phyloP scores from a whole-genome alignment of 805 yeast genomes.

The Sugiyamaella valdiviana region DNA sequence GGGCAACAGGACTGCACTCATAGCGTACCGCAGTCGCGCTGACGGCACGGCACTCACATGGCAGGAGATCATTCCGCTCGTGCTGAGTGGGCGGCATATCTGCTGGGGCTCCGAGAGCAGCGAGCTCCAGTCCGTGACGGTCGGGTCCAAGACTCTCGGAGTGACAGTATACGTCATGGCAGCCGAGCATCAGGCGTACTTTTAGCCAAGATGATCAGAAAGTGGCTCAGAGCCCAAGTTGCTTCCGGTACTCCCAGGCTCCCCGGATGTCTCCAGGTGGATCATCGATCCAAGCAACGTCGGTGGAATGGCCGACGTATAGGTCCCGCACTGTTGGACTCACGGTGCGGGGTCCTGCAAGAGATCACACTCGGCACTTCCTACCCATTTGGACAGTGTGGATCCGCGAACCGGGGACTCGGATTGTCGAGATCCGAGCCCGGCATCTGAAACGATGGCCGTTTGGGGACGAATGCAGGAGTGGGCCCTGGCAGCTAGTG shows the following conservation, averaged over 20 bases:
- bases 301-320: too few relatives aligned
- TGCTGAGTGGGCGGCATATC: constrained; percentile 4
- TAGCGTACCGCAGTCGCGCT: constrained; percentile 2
- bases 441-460: too few relatives aligned
- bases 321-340: too few relatives aligned
- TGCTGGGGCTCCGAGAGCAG: constrained; percentile 4
- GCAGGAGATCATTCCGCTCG: constrained; percentile 5
- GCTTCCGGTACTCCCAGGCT: not conserved
- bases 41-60: not conserved
- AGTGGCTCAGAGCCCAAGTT: not conserved
- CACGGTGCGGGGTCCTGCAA: too few relatives aligned
- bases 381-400: too few relatives aligned
- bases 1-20: constrained; percentile 1
- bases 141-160: constrained; percentile 3
- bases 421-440: too few relatives aligned
- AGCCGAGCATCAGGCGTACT: not conserved
- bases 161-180: constrained; percentile 4
- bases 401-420: too few relatives aligned
- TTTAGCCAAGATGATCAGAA: not conserved
- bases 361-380: too few relatives aligned
- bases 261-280: constrained; percentile 4
- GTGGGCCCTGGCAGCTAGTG: too few relatives aligned
- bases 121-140: not conserved
- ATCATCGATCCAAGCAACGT: not conserved
- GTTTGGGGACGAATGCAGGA: too few relatives aligned